Evolutionary conservation across 345 rosid species (phyloP).

Genomic region (Aethionema arabicum): DNA sequence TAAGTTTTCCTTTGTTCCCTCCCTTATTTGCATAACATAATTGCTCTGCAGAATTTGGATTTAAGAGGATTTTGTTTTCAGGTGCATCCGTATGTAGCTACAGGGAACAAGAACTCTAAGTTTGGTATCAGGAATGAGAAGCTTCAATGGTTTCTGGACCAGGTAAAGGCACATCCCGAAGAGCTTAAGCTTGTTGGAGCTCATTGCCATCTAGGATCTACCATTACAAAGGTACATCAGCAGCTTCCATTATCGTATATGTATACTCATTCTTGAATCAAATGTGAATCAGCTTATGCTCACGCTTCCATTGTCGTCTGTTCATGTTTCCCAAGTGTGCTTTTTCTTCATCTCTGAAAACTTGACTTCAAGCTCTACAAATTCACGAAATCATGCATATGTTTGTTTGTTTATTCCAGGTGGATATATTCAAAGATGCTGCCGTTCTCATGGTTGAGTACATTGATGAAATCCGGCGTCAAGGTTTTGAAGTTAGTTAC

Average conservation of each 20-base stretch:
- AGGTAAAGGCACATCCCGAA: slow-evolving; percentile 78
- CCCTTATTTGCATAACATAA: not conserved
- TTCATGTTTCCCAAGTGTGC: not conserved
- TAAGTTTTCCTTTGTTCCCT: not conserved
- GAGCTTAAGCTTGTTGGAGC: slow-evolving; percentile 96
- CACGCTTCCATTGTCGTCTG: not conserved
- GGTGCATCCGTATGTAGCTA: slow-evolving; percentile 99
- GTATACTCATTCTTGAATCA: not conserved
- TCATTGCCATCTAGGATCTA: slow-evolving; percentile 98
- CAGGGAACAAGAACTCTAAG: slow-evolving; percentile 97
- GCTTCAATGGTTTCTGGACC: slow-evolving; percentile 97
- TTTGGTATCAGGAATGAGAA: slow-evolving; percentile 99
- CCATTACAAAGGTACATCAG: slow-evolving; percentile 83
- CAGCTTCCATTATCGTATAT: not conserved
- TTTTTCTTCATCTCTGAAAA: not conserved
- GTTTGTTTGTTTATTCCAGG: slow-evolving; percentile 46
- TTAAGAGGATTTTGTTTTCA: slow-evolving; percentile 20
- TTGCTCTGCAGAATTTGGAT: not conserved
- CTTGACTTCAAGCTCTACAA: not conserved
- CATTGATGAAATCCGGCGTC: slow-evolving; percentile 80
- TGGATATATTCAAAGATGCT: slow-evolving; percentile 94
- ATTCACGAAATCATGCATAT: not conserved
- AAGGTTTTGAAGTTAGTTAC: slow-evolving; percentile 85
- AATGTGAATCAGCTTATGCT: slow-evolving; percentile 5
- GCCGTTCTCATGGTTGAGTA: slow-evolving; percentile 87